Conservation (phyloP, 768 basidiomycete species). For the Mycena sanguinolenta region DNA sequence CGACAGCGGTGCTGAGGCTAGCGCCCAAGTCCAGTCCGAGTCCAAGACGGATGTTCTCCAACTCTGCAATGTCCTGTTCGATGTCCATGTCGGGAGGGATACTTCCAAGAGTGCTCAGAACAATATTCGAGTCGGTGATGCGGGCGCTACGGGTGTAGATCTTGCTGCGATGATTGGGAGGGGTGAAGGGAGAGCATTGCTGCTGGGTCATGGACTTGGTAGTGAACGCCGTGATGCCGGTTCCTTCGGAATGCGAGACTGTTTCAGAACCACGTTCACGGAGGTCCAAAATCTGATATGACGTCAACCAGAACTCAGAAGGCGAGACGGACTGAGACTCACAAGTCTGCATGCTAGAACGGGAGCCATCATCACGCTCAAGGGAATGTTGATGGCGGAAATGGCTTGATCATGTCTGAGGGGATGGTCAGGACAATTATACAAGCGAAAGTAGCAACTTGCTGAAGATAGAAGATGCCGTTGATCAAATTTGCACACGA, state of each 20-base stretch:
- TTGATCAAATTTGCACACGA: slow-evolving; percentile 91
- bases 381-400: slow-evolving; percentile 86
- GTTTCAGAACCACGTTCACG: slow-evolving; percentile 87
- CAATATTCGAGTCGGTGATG: slow-evolving; percentile 71
- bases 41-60: slow-evolving; percentile 69
- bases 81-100: slow-evolving; percentile 65
- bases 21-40: slow-evolving; percentile 65
- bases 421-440: background rate
- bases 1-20: slow-evolving; percentile 62
- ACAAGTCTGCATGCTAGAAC: slow-evolving; percentile 85
- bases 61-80: slow-evolving; percentile 67
- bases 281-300: slow-evolving; percentile 78
- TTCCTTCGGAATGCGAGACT: slow-evolving; percentile 80
- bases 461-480: slow-evolving; percentile 91
- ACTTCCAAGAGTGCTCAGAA: slow-evolving; percentile 74
- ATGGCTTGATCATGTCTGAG: slow-evolving; percentile 45
- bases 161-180: slow-evolving; percentile 62
- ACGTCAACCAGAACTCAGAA: slow-evolving; percentile 7
- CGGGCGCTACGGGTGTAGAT: slow-evolving; percentile 59
- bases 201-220: slow-evolving; percentile 70
- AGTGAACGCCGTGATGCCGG: slow-evolving; percentile 74
- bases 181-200: slow-evolving; percentile 68
- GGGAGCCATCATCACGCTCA: slow-evolving; percentile 88
- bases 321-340: slow-evolving; percentile 34
- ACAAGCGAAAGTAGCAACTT: slow-evolving; percentile 35